Conservation (phyloP, 2,329 filamentous ascomycete genomes). For the Alternaria sp. region DNA sequence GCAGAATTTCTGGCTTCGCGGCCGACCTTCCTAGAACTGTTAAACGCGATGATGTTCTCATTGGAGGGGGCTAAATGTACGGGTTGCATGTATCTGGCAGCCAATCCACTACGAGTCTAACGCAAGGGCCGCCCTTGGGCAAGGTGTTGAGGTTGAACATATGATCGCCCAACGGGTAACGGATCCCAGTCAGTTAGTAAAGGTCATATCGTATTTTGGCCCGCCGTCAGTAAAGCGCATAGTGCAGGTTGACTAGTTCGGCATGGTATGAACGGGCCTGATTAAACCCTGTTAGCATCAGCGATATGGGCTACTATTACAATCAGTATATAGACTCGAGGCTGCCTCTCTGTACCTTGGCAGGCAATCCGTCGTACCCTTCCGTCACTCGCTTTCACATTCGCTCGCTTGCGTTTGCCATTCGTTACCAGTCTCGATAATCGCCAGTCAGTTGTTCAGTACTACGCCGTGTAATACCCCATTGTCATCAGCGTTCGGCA, state of each 20-base stretch:
- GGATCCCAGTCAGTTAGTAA: conserved; percentile 5
- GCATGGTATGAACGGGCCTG: conserved; percentile 4
- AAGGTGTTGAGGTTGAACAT: conserved; percentile 2
- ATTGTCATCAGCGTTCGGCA: not conserved
- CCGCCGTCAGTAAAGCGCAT: conserved; percentile 9
- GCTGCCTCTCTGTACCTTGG: conserved; percentile 4
- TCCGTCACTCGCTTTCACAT: conserved; percentile 14
- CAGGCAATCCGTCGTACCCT: not conserved
- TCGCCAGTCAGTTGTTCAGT: conserved; percentile 16
- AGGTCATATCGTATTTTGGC: conserved; percentile 7
- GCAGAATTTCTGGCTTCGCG: conserved; percentile 16
- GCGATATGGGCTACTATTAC: conserved; percentile 1
- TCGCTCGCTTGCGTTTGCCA: conserved; percentile 16
- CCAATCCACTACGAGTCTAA: conserved; percentile 4
- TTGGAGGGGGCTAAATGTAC: not conserved
- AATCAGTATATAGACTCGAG: conserved; percentile 18
- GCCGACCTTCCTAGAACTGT: conserved; percentile 10
- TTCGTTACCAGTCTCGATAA: conserved; percentile 10
- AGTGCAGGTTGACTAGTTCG: conserved; percentile 14
- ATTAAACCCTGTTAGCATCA: conserved; percentile 13
- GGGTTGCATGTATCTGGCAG: not conserved
- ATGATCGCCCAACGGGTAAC: conserved; percentile 11
- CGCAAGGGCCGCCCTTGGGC: not conserved
- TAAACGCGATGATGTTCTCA: conserved; percentile 6
- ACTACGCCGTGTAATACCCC: conserved; percentile 13